Evolutionary conservation across 1,139 yeast genomes (phyloP).

Genomic region (Kodamaea suecica): DNA sequence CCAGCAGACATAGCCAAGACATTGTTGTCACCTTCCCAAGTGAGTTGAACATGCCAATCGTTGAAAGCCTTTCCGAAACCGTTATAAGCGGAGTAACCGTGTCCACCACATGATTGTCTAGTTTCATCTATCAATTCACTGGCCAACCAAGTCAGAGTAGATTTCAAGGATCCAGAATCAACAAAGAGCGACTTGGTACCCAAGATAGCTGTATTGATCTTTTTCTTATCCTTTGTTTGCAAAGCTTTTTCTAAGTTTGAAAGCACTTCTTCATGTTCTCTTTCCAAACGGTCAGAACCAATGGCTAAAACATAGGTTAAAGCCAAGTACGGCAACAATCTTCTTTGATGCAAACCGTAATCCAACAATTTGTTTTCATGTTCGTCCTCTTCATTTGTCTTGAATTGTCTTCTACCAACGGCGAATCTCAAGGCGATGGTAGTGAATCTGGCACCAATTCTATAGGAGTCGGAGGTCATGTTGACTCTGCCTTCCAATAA

Average conservation of each 20-base stretch:
- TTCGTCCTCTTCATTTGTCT: constrained; percentile 28
- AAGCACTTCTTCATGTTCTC: constrained; percentile 51
- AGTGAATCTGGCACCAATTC: constrained; percentile 73
- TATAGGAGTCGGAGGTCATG: constrained; percentile 83
- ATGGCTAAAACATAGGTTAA: constrained; percentile 75
- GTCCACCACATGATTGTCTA: constrained; percentile 97
- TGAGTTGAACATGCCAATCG: constrained; percentile 95
- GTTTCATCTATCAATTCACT: constrained; percentile 79
- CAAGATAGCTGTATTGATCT: constrained; percentile 49
- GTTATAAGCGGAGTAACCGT: constrained; percentile 86
- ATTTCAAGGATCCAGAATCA: constrained; percentile 84
- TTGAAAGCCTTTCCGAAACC: constrained; percentile 86
- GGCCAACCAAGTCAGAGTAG: constrained; percentile 85
- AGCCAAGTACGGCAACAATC: constrained; percentile 78
- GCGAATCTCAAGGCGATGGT: constrained; percentile 88
- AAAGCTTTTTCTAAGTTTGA: constrained; percentile 55
- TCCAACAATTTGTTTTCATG: constrained; percentile 68
- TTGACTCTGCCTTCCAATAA: constrained; percentile 83
- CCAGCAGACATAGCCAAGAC: constrained; percentile 83
- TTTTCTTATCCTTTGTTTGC: constrained; percentile 38
- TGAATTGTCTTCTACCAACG: constrained; percentile 85
- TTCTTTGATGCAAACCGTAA: constrained; percentile 82
- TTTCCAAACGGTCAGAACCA: constrained; percentile 64
- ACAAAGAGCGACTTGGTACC: constrained; percentile 77
- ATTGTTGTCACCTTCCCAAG: constrained; percentile 97